phyloP scores from a whole-genome alignment of 2,329 filamentous ascomycete species.

The Rugonectria rugulosa region DNA sequence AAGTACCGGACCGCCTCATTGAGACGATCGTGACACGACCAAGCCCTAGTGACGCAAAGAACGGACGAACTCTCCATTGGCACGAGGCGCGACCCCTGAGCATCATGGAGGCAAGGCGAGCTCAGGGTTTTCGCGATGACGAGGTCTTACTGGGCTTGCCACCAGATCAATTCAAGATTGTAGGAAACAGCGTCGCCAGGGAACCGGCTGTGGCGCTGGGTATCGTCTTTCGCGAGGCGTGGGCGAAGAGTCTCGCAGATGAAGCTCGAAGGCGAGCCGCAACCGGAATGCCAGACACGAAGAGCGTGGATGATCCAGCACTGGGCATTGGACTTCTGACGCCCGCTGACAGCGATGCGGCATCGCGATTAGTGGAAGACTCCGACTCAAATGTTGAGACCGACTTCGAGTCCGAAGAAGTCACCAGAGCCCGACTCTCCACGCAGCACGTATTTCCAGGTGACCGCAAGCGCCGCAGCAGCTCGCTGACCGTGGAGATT shows the following conservation, averaged over 20 bases:
- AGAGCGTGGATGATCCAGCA: neutral
- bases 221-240: constrained; percentile 66
- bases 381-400: constrained; percentile 7
- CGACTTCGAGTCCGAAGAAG: constrained; percentile 3
- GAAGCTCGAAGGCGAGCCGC: constrained; percentile 15
- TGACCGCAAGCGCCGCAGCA: constrained; percentile 15
- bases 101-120: constrained; percentile 71
- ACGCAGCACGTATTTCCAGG: neutral
- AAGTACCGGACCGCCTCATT: constrained; percentile 61
- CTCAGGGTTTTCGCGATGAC: constrained; percentile 73
- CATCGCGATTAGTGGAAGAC: constrained; percentile 15
- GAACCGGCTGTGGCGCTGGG: constrained; percentile 73
- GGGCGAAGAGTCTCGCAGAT: constrained; percentile 37
- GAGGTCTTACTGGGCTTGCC: constrained; percentile 72
- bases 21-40: constrained; percentile 68
- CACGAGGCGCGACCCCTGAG: constrained; percentile 66
- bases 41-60: constrained; percentile 60
- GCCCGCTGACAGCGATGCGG: constrained; percentile 20
- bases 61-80: constrained; percentile 70
- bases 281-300: neutral
- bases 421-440: constrained; percentile 9
- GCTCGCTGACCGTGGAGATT: constrained; percentile 19
- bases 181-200: constrained; percentile 81
- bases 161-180: constrained; percentile 66
- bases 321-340: neutral